Evolutionary conservation across 2,329 filamentous ascomycete species (phyloP).

Genomic region (Byssothecium circinans): DNA sequence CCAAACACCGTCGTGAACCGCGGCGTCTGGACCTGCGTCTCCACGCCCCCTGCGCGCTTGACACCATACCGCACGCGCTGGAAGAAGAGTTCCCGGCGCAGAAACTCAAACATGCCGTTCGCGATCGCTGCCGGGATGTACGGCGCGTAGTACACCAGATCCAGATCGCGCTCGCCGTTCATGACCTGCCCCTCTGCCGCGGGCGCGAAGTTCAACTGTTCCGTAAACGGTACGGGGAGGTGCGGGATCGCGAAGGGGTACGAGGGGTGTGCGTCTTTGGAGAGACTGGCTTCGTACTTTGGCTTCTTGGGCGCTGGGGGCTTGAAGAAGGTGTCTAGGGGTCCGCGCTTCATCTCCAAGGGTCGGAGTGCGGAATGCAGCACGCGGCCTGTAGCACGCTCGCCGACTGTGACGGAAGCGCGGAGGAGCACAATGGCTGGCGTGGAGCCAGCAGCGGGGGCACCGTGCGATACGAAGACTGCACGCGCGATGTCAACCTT

Average conservation of each 20-base stretch:
- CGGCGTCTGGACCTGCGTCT: constrained; percentile 64
- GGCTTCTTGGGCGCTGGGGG: constrained; percentile 47
- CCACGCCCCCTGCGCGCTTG: constrained; percentile 62
- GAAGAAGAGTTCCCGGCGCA: constrained; percentile 72
- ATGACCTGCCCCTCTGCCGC: constrained; percentile 58
- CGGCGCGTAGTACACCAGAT: constrained; percentile 75
- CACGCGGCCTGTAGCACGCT: too few relatives aligned
- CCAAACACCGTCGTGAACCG: constrained; percentile 66
- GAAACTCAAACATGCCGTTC: constrained; percentile 67
- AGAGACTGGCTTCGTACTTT: constrained; percentile 34
- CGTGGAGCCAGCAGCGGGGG: too few relatives aligned
- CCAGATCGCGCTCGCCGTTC: constrained; percentile 68
- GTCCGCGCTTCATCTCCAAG: constrained; percentile 55
- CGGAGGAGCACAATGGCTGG: too few relatives aligned
- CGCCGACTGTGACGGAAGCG: too few relatives aligned
- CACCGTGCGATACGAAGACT: too few relatives aligned
- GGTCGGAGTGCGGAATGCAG: too few relatives aligned
- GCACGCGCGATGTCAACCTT: too few relatives aligned
- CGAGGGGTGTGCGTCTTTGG: constrained; percentile 49
- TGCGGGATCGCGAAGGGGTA: constrained; percentile 58
- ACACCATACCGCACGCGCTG: constrained; percentile 76
- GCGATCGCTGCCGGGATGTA: constrained; percentile 64
- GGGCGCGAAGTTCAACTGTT: constrained; percentile 50
- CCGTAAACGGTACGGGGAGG: constrained; percentile 49
- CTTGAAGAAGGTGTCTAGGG: constrained; percentile 70